Evolutionary conservation across 257 asterid species (phyloP).

Genomic region (Anisodus tanguticus): DNA sequence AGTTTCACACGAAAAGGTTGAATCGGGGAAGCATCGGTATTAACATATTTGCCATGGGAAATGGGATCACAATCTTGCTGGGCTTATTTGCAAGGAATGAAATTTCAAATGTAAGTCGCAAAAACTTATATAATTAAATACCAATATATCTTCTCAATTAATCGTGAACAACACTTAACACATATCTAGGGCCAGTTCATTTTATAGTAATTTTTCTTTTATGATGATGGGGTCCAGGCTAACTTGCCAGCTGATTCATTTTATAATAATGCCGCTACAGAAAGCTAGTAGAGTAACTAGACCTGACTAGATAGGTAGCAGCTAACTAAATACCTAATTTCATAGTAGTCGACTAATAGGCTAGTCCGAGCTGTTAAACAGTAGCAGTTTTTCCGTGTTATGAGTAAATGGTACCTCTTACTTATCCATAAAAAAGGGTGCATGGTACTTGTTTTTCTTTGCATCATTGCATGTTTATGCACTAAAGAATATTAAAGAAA

Average conservation of each 20-base stretch:
- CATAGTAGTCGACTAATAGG: constrained; percentile 7
- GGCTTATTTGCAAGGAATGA: not conserved
- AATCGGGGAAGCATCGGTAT: not conserved
- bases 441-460: not conserved
- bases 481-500: not conserved
- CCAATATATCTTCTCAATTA: not conserved
- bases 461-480: constrained; percentile 16
- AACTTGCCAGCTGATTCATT: not conserved
- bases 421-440: not conserved
- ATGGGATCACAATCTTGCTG: not conserved
- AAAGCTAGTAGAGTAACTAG: constrained; percentile 10
- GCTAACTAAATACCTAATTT: constrained; percentile 2
- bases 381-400: constrained; percentile 11
- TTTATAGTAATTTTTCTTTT: not conserved
- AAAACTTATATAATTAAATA: not conserved
- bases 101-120: constrained; percentile 8
- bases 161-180: constrained; percentile 12
- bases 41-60: constrained; percentile 16
- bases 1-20: not conserved
- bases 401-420: not conserved
- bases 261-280: not conserved
- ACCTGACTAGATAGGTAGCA: not conserved
- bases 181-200: not conserved
- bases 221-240: not conserved
- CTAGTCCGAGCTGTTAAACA: constrained; percentile 4